Base-by-base conservation (phyloP, 192 early-diverging fungal species). In the Backusella circina region DNA sequence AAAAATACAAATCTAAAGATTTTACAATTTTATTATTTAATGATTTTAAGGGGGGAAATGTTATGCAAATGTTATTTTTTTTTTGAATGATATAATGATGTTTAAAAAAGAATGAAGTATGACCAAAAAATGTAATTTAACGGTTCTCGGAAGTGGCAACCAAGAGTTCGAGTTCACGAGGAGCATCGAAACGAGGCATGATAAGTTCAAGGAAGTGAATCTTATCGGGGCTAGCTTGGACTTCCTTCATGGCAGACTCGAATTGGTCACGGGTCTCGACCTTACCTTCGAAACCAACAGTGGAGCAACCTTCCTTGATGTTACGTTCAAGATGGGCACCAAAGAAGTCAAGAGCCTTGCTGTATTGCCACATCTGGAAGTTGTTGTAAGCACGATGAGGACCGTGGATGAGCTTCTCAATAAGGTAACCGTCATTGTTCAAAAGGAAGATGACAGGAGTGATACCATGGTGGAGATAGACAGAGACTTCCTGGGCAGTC, bases 381-480 rank as follows among this genome's bases (percentile, higher is more conserved):
- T 82, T 71, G 54, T 87, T 87, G 70, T 87, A 87, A 23, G 67
- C 30, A 21, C 86, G 80, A 1, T 77, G 23, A 7, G 69, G 57
- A 18, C 85, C 86, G 74, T 87, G 86, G 32, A 87, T 84, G 16
- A 80, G 37, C 28, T 82, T 77, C 39, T 87, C 85, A 75, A 86
- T 87, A 2, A 84, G 80, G 50, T 86, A 87, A 23, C 86, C 86
- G 32, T 87, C 85, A 26, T 87, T 87, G 73, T 87, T 87, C 33
- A 87, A 33, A 26, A 87, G 70, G 69, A 87, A 71, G 26, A 87
- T 86, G 10, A 87, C 80, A 31, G 86, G 86, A 0, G 75, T 76
- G 12, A 84, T 67, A 35, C 84, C 84, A 16, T 84, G 77, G 36
- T 78, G 85, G 0, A 87, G 73, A 72, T 86, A 84, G 31, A 79